Percentiles rank a stretch among this genome's conserved stretches.
phyloP scores from a whole-genome alignment of 2,329 filamentous ascomycete species.

The Beauveria rudraprayagi region DNA sequence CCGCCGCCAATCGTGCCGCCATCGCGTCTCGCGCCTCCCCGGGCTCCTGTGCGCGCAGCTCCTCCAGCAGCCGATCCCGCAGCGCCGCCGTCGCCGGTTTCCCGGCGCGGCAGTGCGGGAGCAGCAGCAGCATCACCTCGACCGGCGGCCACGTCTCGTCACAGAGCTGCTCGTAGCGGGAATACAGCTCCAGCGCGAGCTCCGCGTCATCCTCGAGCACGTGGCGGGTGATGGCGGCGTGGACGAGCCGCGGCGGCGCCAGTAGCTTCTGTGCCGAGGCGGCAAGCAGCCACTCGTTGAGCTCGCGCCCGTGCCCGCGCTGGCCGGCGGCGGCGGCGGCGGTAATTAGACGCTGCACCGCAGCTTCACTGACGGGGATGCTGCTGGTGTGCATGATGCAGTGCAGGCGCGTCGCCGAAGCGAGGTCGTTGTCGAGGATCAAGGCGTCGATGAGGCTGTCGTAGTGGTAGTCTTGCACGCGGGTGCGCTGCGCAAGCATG shows the following conservation, averaged over 20 bases:
- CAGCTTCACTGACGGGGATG: neutral
- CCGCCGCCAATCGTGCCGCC: neutral
- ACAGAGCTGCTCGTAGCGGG: neutral
- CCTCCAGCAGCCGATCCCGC: neutral
- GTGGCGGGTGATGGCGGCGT: neutral
- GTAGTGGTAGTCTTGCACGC: slow-evolving; percentile 63
- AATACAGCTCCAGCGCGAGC: neutral
- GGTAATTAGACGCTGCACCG: neutral
- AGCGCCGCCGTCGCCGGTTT: neutral
- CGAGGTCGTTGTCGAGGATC: slow-evolving; percentile 48
- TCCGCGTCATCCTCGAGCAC: neutral
- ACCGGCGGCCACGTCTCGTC: neutral
- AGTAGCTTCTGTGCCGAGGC: neutral
- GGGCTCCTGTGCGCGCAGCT: neutral
- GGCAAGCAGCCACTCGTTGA: neutral
- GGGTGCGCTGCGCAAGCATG: slow-evolving; percentile 27
- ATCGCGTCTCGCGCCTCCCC: neutral
- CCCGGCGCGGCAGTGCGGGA: neutral
- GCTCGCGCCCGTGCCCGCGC: neutral
- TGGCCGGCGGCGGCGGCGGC: slow-evolving; percentile 27
- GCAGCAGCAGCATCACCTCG: slow-evolving; percentile 1
- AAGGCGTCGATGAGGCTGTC: slow-evolving; percentile 71
- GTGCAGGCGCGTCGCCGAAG: slow-evolving; percentile 60
- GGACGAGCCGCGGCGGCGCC: neutral
- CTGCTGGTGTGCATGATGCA: slow-evolving; percentile 58